Conservation (phyloP, 2,329 filamentous ascomycete species). For the Xylariaceae sp. region DNA sequence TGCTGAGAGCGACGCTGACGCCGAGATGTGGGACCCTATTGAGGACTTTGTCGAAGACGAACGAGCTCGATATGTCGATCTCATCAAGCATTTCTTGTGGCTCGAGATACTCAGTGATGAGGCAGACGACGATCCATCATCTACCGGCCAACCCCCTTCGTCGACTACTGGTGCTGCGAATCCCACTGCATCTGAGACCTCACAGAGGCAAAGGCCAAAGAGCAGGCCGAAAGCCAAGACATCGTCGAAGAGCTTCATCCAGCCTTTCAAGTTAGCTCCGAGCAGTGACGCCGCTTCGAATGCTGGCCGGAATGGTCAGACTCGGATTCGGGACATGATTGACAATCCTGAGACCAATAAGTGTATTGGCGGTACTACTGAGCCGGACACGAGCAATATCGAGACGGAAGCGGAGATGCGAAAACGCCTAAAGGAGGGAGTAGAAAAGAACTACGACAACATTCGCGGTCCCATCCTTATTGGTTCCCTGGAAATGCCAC, state of each 20-base stretch:
- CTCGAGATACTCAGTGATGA: constrained; percentile 26
- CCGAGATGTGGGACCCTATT: constrained; percentile 44
- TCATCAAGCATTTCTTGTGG: constrained; percentile 43
- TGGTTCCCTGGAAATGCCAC: constrained; percentile 31
- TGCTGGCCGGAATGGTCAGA: constrained; percentile 13
- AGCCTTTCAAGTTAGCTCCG: constrained; percentile 1
- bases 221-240: constrained; percentile 27
- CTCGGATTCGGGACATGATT: constrained; percentile 19
- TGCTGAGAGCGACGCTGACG: constrained; percentile 31
- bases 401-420: constrained; percentile 39
- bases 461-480: constrained; percentile 31
- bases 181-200: constrained; percentile 15
- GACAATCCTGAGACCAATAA: constrained; percentile 1
- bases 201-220: constrained; percentile 32
- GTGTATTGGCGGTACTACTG: constrained; percentile 9
- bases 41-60: constrained; percentile 42
- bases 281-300: not conserved
- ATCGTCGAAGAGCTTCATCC: constrained; percentile 9
- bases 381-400: constrained; percentile 36
- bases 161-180: constrained; percentile 3
- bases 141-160: not conserved
- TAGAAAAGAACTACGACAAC: constrained; percentile 32
- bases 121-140: constrained; percentile 6
- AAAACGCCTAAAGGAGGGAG: constrained; percentile 36
- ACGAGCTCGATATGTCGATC: constrained; percentile 38